Evolutionary conservation across 805 yeast species (phyloP), one percentile per base, ranked within the genome.

Genomic region (Kuraishia piskuri): DNA sequence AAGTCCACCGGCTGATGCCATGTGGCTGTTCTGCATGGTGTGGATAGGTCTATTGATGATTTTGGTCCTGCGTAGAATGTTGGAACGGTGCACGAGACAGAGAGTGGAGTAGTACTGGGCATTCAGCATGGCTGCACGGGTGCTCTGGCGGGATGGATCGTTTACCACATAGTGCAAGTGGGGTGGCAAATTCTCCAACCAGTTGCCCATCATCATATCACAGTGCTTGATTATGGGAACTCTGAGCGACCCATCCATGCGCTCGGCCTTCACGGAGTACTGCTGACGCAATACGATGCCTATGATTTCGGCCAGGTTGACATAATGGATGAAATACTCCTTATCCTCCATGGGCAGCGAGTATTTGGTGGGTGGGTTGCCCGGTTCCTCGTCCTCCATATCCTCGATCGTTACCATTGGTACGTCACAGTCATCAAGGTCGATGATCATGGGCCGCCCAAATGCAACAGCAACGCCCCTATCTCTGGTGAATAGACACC

Each of bases 401-500:
- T 88, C 95, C 0, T 77, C 82, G n/a, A 75, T 64, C 0, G 78
- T 74, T 19, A 88, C 62, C 88, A 84, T 83, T n/a, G 83, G 82
- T 22, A 85, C 89, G 61, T 85, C 91, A 61, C 88, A 82, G 62
- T 88, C 92, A 50, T 81, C 85, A 56, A 86, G 71, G 59, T 83
- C 84, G 50, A 88, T 83, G 59, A 77, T 73, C 5, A 79, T 68
- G 0, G 95, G 94, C 53, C 90, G 73, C 17, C 94, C 91, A 67
- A 83, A 82, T 0, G 90, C 88, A 51, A 85, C 76, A 2, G 90
- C 82, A 9, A 83, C 80, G 46, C 79, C 72, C 22, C 89, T 70
- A 66, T 88, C 96, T 59, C 88, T 82, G 55, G 81, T 79, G 64
- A 83, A 84, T 21, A 88, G 68, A 56, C 82, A 73, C 95, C 95